Conservation (phyloP, 331 rosid species). For the Rhamnella rubrinervis region DNA sequence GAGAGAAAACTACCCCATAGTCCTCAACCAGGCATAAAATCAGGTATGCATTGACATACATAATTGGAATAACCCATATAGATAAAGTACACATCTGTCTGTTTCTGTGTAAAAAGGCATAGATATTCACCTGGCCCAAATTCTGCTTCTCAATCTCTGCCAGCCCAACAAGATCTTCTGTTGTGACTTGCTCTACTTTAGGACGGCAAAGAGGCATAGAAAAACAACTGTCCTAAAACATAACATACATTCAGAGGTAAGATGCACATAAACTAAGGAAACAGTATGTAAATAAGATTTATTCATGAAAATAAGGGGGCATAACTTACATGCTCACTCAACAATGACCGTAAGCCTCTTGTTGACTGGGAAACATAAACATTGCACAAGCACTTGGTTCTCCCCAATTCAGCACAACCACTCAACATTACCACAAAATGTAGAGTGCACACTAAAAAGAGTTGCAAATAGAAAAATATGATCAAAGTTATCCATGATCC, state of each 20-base stretch:
- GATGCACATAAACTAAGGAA: constrained; percentile 1
- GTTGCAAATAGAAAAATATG: constrained; percentile 10
- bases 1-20: constrained; percentile 11
- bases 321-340: constrained; percentile 72
- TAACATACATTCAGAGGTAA: constrained; percentile 19
- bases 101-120: neutral
- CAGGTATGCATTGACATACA: constrained; percentile 1
- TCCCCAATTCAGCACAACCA: constrained; percentile 45
- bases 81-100: no score
- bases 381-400: constrained; percentile 48
- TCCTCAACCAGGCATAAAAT: constrained; percentile 15
- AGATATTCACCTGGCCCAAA: constrained; percentile 78
- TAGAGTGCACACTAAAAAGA: constrained; percentile 70
- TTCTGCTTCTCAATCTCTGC: constrained; percentile 91
- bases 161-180: constrained; percentile 84
- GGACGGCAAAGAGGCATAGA: constrained; percentile 95
- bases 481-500: constrained; percentile 9
- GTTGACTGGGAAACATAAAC: constrained; percentile 90
- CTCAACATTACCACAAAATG: constrained; percentile 90
- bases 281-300: neutral
- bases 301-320: neutral
- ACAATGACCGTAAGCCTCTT: constrained; percentile 69
- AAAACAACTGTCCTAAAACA: constrained; percentile 72
- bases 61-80: no score
- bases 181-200: constrained; percentile 71